Evolutionary conservation across 2,329 filamentous ascomycete genomes (phyloP).

Genomic region (Aureobasidium zeae): DNA sequence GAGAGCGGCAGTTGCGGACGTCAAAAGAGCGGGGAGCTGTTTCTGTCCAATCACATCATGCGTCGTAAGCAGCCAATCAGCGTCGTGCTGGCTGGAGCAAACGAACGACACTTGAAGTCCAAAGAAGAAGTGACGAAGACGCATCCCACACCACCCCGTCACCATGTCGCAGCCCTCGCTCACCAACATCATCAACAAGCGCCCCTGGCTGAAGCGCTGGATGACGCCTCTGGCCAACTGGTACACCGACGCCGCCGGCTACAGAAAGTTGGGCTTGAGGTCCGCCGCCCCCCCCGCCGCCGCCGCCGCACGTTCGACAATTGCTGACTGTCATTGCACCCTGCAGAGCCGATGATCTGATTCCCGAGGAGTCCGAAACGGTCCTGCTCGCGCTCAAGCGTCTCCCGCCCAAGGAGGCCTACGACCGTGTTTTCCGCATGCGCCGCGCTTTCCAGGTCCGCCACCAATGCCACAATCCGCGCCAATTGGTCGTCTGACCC

Average conservation of each 20-base stretch:
- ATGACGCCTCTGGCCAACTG: constrained; percentile 75
- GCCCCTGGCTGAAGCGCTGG: constrained; percentile 74
- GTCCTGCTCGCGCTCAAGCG: constrained; percentile 86
- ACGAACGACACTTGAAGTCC: constrained; percentile 1
- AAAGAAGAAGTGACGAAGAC: not conserved
- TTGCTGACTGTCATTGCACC: constrained; percentile 1
- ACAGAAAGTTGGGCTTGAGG: constrained; percentile 86
- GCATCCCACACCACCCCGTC: constrained; percentile 2
- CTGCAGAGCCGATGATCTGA: constrained; percentile 83
- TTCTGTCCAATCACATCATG: not conserved
- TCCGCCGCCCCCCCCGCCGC: constrained; percentile 38
- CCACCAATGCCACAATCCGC: too few relatives aligned
- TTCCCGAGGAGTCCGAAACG: constrained; percentile 81
- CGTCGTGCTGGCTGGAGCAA: not conserved
- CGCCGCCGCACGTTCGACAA: not conserved
- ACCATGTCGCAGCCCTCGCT: constrained; percentile 63
- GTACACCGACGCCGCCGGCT: constrained; percentile 84
- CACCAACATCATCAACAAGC: constrained; percentile 67
- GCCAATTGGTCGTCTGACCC: too few relatives aligned
- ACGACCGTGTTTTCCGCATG: constrained; percentile 96
- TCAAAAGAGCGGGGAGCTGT: not conserved
- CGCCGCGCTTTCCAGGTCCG: constrained; percentile 84
- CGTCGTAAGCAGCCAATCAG: constrained; percentile 8
- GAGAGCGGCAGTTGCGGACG: not conserved
- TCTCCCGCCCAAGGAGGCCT: constrained; percentile 78